These are phyloP conservation scores for Boletus rufocinnamomeus DNA, from an alignment of 768 basidiomycete genomes.

Conservation along the genomic window DNA sequence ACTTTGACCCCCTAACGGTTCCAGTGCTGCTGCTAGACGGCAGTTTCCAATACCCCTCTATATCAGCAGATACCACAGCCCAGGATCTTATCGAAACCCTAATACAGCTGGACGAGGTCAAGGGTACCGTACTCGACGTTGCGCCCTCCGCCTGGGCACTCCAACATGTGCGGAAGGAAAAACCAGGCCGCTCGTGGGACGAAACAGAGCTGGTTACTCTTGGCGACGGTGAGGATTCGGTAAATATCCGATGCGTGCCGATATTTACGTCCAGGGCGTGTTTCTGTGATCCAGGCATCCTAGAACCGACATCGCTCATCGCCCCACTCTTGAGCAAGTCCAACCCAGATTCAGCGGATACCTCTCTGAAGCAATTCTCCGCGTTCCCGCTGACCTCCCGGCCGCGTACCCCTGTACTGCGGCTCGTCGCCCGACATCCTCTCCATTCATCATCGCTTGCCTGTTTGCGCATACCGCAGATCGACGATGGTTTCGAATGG, in stretches of 20 bases:
- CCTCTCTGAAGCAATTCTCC: conserved; percentile 58
- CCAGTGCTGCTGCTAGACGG: conserved; percentile 62
- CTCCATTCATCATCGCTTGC: conserved; percentile 51
- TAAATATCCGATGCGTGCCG: background rate
- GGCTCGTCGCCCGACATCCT: conserved; percentile 71
- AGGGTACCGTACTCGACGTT: conserved; percentile 55
- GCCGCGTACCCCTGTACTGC: conserved; percentile 63
- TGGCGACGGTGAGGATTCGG: conserved; percentile 54
- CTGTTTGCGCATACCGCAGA: conserved; percentile 73
- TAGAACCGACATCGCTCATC: conserved; percentile 47
- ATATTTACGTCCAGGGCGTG: conserved; percentile 14
- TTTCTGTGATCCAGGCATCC: conserved; percentile 43
- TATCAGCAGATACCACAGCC: conserved; percentile 53
- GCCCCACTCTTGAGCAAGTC: conserved; percentile 53
- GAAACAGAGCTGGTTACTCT: conserved; percentile 67
- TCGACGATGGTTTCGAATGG: conserved; percentile 71
- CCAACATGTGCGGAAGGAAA: conserved; percentile 61
- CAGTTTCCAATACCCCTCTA: conserved; percentile 62
- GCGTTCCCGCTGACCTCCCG: conserved; percentile 69
- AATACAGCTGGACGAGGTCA: conserved; percentile 48
- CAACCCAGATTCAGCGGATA: conserved; percentile 28
- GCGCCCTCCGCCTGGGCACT: conserved; percentile 67
- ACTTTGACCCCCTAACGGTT: conserved; percentile 45
- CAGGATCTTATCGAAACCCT: conserved; percentile 62
- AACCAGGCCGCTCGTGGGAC: conserved; percentile 64